These are phyloP conservation scores for Helichrysum umbraculigerum DNA, from an alignment of 129 eudicot species.

Conservation along the genomic window DNA sequence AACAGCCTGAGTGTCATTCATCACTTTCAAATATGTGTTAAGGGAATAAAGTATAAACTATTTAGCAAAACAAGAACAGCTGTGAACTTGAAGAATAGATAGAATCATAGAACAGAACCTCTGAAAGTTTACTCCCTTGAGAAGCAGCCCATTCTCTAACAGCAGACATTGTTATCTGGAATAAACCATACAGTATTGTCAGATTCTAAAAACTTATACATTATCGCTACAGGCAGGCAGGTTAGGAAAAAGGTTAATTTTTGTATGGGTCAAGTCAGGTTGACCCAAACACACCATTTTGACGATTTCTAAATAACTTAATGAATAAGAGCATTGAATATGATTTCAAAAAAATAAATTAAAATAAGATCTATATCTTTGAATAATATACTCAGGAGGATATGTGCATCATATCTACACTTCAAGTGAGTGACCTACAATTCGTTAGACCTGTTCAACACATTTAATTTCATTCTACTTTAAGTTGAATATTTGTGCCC, in stretches of 20 bases:
- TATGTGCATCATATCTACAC: background rate
- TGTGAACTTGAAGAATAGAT: background rate
- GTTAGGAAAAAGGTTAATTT: background rate
- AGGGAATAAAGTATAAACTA: background rate
- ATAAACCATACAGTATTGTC: conserved; percentile 5
- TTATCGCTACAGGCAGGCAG: background rate
- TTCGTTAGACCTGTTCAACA: background rate
- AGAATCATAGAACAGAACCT: conserved; percentile 46
- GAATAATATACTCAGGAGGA: background rate
- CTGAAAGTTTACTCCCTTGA: conserved; percentile 79
- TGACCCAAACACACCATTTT: background rate
- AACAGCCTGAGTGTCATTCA: conserved; percentile 70
- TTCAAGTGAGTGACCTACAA: background rate
- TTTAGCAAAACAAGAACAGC: background rate
- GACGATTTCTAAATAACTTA: background rate
- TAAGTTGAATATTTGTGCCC: background rate
- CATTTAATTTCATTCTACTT: background rate
- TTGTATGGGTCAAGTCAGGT: background rate
- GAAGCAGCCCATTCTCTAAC: conserved; percentile 79
- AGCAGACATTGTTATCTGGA: conserved; percentile 66
- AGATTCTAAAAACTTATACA: background rate
- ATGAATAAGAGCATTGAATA: background rate
- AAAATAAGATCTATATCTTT: background rate
- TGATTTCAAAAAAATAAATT: background rate
- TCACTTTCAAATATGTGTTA: background rate